Conservation (phyloP, 1,139 yeast genomes). For the Taphrina populina region DNA sequence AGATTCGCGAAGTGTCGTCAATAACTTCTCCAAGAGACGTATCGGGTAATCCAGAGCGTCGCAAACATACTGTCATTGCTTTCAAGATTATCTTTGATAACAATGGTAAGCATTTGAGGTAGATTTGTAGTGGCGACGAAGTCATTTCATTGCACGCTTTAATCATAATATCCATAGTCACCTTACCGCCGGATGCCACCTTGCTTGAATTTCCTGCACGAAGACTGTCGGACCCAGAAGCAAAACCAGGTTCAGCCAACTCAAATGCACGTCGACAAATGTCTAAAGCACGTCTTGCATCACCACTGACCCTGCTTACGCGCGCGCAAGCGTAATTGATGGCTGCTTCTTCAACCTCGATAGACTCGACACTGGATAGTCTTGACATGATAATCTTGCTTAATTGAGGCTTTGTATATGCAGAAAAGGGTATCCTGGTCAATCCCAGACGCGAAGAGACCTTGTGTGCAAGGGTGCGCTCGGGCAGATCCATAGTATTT, state of each 20-base stretch:
- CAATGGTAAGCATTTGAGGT: conserved; percentile 61
- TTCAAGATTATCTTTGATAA: conserved; percentile 69
- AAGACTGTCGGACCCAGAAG: conserved; percentile 41
- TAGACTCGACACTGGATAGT: conserved; percentile 53
- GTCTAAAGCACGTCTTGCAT: conserved; percentile 88
- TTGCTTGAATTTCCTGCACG: conserved; percentile 42
- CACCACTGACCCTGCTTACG: conserved; percentile 95
- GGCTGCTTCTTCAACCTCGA: conserved; percentile 66
- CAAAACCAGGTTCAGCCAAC: conserved; percentile 59
- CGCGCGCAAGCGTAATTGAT: conserved; percentile 88
- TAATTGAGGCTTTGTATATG: conserved; percentile 79
- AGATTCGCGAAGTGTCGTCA: conserved; percentile 63
- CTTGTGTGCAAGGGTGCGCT: conserved; percentile 79
- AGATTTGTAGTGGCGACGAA: conserved; percentile 65
- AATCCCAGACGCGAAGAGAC: conserved; percentile 88
- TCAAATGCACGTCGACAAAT: conserved; percentile 90
- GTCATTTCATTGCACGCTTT: conserved; percentile 79
- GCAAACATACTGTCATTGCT: conserved; percentile 62
- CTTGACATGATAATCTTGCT: conserved; percentile 71
- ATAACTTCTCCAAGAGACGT: conserved; percentile 66
- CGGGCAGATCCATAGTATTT: conserved; percentile 96
- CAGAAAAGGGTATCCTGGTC: conserved; percentile 80
- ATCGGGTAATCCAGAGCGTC: conserved; percentile 71
- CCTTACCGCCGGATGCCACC: conserved; percentile 47
- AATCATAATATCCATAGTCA: conserved; percentile 68